Percentiles rank a stretch among this genome's conserved stretches.
Evolutionary conservation across 495 filamentous ascomycete species (phyloP).

Genomic region (Penicillium flavigenum): DNA sequence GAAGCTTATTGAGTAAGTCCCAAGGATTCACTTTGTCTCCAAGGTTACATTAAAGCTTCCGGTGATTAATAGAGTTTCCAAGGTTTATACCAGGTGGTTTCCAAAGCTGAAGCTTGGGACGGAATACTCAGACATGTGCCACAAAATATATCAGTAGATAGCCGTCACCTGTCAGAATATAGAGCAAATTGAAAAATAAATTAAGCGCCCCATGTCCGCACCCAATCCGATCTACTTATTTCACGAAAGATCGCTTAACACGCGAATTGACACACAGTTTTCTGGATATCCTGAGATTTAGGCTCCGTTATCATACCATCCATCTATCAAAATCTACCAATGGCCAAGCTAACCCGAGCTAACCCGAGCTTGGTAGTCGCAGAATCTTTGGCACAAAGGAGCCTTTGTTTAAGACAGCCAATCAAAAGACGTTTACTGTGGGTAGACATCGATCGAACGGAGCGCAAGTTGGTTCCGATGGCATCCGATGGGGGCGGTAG

Average conservation of each 20-base stretch:
- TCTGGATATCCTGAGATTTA: background rate
- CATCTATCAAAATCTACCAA: background rate
- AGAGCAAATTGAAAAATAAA: background rate
- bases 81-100: too few relatives aligned
- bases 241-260: background rate
- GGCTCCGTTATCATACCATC: background rate
- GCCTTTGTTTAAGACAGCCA: background rate
- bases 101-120: too few relatives aligned
- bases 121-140: too few relatives aligned
- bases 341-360: background rate
- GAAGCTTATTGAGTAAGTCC: background rate
- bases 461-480: constrained; percentile 2
- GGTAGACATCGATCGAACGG: constrained; percentile 1
- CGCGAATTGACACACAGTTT: background rate
- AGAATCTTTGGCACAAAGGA: background rate
- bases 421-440: background rate
- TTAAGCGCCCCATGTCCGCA: background rate
- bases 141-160: too few relatives aligned
- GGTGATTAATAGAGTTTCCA: too few relatives aligned
- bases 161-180: background rate
- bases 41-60: too few relatives aligned
- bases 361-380: background rate
- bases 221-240: background rate
- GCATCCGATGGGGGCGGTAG: background rate
- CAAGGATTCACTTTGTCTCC: too few relatives aligned